These are phyloP conservation scores for Erythrophleum fordii DNA, from an alignment of 306 rosid species.

Conservation along the genomic window DNA sequence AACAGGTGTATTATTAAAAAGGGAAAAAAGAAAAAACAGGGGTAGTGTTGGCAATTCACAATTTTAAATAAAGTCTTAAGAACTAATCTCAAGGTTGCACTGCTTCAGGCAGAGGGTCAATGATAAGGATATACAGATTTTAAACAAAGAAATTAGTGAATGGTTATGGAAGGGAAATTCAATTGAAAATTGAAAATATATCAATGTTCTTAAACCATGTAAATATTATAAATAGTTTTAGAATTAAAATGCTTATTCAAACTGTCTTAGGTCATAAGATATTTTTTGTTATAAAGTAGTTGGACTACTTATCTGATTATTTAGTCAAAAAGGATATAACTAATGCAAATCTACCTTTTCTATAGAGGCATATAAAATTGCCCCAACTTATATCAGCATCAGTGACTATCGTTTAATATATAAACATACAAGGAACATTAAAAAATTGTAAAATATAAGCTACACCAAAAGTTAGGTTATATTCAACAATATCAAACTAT, in stretches of 20 bases:
- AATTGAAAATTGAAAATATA: constrained; percentile 8
- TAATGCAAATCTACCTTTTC: too few species aligned
- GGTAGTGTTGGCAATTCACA: not conserved
- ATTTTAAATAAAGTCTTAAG: not conserved
- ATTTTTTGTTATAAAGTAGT: too few species aligned
- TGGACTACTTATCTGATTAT: too few species aligned
- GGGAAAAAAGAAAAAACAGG: too few species aligned
- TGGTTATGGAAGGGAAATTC: constrained; percentile 13
- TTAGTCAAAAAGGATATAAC: too few species aligned
- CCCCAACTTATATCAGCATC: too few species aligned
- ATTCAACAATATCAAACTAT: too few species aligned
- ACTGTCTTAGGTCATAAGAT: not conserved
- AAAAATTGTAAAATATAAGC: too few species aligned
- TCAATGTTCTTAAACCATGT: not conserved
- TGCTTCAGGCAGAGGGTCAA: not conserved
- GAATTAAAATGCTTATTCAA: not conserved
- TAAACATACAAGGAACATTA: too few species aligned
- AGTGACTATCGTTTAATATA: too few species aligned
- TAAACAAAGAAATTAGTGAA: not conserved
- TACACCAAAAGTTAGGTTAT: too few species aligned
- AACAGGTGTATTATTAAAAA: not conserved
- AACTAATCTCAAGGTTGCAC: not conserved
- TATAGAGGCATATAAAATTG: too few species aligned
- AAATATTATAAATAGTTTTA: not conserved
- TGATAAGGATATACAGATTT: not conserved